A percentile compares a stretch with the other conserved stretches of the same genome.
These are phyloP conservation scores for Rhodosporidiobolus odoratus DNA, from an alignment of 768 basidiomycete genomes.

Conservation along the genomic window DNA sequence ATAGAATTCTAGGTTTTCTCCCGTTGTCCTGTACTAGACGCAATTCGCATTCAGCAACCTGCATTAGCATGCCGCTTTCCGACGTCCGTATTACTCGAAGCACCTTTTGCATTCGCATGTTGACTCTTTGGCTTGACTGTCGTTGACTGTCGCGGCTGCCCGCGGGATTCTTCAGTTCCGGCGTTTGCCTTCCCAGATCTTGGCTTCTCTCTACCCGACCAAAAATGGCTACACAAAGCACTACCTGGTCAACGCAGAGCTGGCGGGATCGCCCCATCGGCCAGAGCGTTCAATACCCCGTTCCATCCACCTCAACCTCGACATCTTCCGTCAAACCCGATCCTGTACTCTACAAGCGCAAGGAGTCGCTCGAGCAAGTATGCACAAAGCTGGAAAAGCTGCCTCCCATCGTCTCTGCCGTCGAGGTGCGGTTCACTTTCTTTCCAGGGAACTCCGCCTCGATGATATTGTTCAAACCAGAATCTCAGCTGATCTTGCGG, in stretches of 20 bases:
- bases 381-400: slow-evolving; percentile 58
- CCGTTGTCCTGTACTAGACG: neutral
- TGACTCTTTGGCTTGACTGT: neutral
- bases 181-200: neutral
- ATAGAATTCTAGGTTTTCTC: neutral
- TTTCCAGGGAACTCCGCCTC: neutral
- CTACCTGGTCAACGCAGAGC: slow-evolving; percentile 64
- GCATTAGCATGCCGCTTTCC: too few relatives aligned
- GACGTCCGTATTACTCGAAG: too few relatives aligned
- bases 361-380: slow-evolving; percentile 24
- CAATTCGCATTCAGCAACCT: neutral
- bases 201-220: neutral
- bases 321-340: slow-evolving; percentile 46
- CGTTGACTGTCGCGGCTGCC: neutral
- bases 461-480: neutral
- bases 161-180: neutral
- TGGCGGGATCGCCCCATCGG: slow-evolving; percentile 74
- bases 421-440: slow-evolving; percentile 64
- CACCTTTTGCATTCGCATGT: neutral
- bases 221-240: neutral
- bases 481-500: too few relatives aligned
- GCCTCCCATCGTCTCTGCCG: slow-evolving; percentile 85
- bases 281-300: slow-evolving; percentile 54
- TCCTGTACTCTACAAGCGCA: slow-evolving; percentile 14
- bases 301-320: neutral